Evolutionary conservation across 2,329 filamentous ascomycete genomes (phyloP).

Genomic region (Trichoderma citrinoviride): DNA sequence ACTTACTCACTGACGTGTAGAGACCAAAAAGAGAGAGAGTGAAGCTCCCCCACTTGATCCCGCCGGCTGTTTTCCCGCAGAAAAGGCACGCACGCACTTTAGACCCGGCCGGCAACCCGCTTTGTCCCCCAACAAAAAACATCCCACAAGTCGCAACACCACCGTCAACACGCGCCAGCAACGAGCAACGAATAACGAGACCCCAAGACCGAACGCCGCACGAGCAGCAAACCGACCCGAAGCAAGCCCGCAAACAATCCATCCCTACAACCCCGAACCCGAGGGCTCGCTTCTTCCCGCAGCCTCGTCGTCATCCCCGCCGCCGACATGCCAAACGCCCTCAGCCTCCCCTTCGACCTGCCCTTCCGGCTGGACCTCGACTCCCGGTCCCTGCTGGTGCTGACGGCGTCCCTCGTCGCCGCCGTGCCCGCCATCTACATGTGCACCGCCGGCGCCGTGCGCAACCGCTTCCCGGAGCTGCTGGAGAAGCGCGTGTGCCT

Average conservation of each 20-base stretch:
- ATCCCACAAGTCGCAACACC: neutral
- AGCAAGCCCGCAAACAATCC: neutral
- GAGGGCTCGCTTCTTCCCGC: neutral
- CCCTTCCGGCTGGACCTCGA: conserved; percentile 7
- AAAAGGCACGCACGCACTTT: neutral
- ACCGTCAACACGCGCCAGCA: neutral
- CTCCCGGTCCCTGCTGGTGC: conserved; percentile 23
- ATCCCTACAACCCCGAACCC: neutral
- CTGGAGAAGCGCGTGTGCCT: conserved; percentile 84
- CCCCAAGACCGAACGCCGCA: neutral
- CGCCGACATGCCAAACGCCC: conserved; percentile 10
- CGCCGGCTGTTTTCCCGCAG: neutral
- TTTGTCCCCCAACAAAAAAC: conserved; percentile 1
- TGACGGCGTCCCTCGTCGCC: conserved; percentile 35
- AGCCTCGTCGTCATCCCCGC: neutral
- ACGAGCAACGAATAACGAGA: neutral
- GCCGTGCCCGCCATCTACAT: conserved; percentile 52
- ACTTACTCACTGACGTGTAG: no score
- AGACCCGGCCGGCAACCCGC: neutral
- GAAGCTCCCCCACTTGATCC: neutral
- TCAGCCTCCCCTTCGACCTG: conserved; percentile 12
- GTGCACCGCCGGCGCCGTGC: conserved; percentile 48
- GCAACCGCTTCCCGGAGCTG: conserved; percentile 61
- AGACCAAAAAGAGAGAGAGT: no score
- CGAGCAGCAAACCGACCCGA: neutral